phyloP scores from a whole-genome alignment of 176 grass and related monocot genomes.

The Thinopyrum elongatum region DNA sequence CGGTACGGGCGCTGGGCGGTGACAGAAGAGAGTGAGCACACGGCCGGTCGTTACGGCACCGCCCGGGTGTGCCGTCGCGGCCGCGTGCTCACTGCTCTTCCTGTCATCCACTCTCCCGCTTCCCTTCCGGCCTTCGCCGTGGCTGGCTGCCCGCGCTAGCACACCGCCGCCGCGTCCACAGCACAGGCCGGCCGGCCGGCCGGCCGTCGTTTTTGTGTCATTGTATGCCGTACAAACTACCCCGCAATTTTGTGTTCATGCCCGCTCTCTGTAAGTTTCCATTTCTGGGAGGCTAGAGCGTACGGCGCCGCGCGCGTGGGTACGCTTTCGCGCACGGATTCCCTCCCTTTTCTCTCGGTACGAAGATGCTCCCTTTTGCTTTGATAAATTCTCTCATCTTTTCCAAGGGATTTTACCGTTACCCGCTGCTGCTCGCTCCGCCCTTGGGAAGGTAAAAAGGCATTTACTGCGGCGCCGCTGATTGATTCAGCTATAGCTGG shows the following conservation, averaged over 20 bases:
- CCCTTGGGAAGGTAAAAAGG: slow-evolving; percentile 21
- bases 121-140: not conserved
- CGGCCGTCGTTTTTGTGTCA: not conserved
- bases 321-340: slow-evolving; percentile 39
- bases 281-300: slow-evolving; percentile 32
- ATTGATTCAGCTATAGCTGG: not conserved
- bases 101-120: slow-evolving; percentile 39
- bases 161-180: slow-evolving; percentile 21
- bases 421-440: not conserved
- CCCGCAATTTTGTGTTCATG: not conserved
- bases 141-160: not conserved
- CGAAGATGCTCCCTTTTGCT: slow-evolving; percentile 6
- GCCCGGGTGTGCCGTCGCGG: slow-evolving; percentile 53
- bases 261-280: not conserved
- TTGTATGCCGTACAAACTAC: slow-evolving; percentile 16
- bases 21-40: slow-evolving; percentile 85
- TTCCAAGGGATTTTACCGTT: slow-evolving; percentile 24
- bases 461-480: not conserved
- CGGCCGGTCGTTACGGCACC: slow-evolving; percentile 60
- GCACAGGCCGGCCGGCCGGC: slow-evolving; percentile 4
- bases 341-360: slow-evolving; percentile 23
- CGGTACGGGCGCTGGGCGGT: slow-evolving; percentile 20
- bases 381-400: slow-evolving; percentile 17
- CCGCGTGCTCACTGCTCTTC: slow-evolving; percentile 66
- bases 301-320: slow-evolving; percentile 21